Evolutionary conservation across 139 green algal genomes (phyloP), one percentile per base, ranked within the genome.

Genomic region (Yamagishiella unicocca): DNA sequence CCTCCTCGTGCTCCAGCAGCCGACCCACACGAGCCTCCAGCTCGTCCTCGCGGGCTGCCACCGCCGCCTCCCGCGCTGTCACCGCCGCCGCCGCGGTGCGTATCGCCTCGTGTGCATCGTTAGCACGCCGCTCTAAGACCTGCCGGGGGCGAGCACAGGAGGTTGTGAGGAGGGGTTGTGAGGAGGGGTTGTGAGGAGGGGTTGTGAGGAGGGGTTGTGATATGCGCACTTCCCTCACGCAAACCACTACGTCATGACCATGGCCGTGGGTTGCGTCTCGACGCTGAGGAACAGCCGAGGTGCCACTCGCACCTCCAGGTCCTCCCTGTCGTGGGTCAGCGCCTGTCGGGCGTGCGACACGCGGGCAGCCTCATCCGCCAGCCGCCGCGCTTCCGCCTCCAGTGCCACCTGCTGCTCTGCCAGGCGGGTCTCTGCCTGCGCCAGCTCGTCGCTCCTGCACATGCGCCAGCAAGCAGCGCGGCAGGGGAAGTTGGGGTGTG

Each of bases 11-110:
- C 62, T 66, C 64, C 42, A 31, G 3, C 78, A 85, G 78, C n/a
- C 81, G 64, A 22, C 38, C 46, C 35, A 71, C 22, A 10, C 68
- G 46, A 4, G 67, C 82, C 66, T 71, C 46, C 46, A 87, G 67
- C 67, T 79, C 67, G 46, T 87, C 82, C 50, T 87, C 82, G 4
- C 67, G 46, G 3, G 67, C 82, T 19, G 82, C 35, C 46, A 87
- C 82, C 33, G 82, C 67, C 37, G 82, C 50, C 66, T 87, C 82
- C 0, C 82, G 82, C 43, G 73, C 58, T 14, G 67, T 24, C 33
- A 87, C 21, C 9, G 35, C 46, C 19, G 67, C 82, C 5, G 37
- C 50, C 14, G 82, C 53, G 1, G 82, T 54, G 2, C 67, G 67
- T 17, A 87, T 8, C 12, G 50, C 67, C 67, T 50, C 50, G 25